These are phyloP conservation scores for Cronartium ribicola DNA, from an alignment of 1,284 basidiomycete species.

Conservation along the genomic window DNA sequence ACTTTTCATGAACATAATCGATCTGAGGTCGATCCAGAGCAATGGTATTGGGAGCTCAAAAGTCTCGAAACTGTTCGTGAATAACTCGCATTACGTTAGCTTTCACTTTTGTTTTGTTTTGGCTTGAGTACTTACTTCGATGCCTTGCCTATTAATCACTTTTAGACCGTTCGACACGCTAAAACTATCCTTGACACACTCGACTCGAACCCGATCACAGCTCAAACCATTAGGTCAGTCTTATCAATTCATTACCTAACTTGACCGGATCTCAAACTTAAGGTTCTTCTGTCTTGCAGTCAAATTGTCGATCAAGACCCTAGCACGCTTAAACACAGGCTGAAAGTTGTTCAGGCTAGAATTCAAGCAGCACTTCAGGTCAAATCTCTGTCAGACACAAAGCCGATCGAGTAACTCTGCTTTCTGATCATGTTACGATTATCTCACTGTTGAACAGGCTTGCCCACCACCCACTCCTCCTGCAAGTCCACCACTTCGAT, in stretches of 20 bases:
- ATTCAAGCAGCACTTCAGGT: conserved; percentile 5
- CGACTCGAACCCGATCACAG: background rate
- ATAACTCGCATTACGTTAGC: background rate
- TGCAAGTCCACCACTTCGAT: conserved; percentile 36
- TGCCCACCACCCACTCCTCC: conserved; percentile 42
- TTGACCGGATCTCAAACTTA: too few relatives aligned
- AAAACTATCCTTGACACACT: conserved; percentile 3
- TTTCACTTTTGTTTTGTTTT: background rate
- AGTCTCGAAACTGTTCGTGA: background rate
- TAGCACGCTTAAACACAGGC: conserved; percentile 1
- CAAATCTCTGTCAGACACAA: too few relatives aligned
- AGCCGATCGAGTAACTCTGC: too few relatives aligned
- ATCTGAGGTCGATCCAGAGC: background rate
- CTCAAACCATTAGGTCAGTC: conserved; percentile 11
- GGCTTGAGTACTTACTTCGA: background rate
- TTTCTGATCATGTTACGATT: conserved; percentile 8
- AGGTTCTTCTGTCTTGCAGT: background rate
- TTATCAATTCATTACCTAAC: too few relatives aligned
- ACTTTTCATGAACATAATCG: background rate
- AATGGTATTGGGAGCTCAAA: conserved; percentile 9
- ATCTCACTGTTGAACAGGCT: conserved; percentile 19
- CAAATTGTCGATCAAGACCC: conserved; percentile 10
- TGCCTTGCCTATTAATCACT: background rate
- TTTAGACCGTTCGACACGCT: conserved; percentile 7
- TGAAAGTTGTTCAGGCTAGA: background rate